phyloP scores from a whole-genome alignment of 2,329 filamentous ascomycete genomes.

The Sphaerostilbella broomeana region DNA sequence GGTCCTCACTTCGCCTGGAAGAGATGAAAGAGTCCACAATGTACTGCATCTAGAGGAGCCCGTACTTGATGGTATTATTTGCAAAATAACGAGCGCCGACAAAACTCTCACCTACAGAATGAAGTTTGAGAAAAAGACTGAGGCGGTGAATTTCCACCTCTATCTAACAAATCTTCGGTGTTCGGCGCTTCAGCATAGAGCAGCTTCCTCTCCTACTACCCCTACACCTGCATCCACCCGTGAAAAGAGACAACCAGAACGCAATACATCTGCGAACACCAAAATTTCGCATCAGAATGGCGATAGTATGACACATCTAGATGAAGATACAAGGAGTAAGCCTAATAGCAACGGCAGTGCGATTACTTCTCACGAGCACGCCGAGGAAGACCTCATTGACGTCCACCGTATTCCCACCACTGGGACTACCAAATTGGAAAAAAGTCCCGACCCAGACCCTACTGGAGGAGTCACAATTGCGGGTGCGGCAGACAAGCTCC shows the following conservation, averaged over 20 bases:
- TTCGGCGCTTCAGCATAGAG: conserved; percentile 7
- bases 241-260: too few relatives aligned
- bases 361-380: too few relatives aligned
- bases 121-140: conserved; percentile 13
- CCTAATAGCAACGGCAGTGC: not conserved
- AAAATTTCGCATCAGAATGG: too few relatives aligned
- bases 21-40: conserved; percentile 14
- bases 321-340: too few relatives aligned
- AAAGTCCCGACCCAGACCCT: too few relatives aligned
- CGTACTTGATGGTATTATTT: conserved; percentile 18
- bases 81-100: conserved; percentile 14
- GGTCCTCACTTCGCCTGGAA: conserved; percentile 13
- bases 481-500: conserved; percentile 16
- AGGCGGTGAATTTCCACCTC: conserved; percentile 15
- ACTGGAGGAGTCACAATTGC: conserved; percentile 9
- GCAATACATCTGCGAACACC: too few relatives aligned
- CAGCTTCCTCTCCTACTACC: not conserved
- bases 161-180: conserved; percentile 14
- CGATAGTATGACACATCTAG: too few relatives aligned
- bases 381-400: not conserved
- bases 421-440: too few relatives aligned
- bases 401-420: too few relatives aligned
- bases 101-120: conserved; percentile 14
- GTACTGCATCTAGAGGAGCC: conserved; percentile 19
- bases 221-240: not conserved